A percentile compares a stretch with the other conserved stretches of the same genome.
Conservation (phyloP, 1,284 basidiomycete genomes). For the Puccinia polysora region DNA sequence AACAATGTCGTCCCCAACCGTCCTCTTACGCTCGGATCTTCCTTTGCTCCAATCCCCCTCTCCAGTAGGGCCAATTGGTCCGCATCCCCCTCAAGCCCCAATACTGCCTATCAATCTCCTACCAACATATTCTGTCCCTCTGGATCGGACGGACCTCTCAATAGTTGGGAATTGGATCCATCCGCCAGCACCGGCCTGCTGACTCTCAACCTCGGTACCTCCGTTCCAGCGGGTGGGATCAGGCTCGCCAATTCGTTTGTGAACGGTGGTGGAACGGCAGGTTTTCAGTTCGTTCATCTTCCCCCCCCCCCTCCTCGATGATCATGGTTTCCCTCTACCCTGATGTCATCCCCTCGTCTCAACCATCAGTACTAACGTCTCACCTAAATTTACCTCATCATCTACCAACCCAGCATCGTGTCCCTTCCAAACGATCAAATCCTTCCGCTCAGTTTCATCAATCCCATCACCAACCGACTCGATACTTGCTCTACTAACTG, state of each 20-base stretch:
- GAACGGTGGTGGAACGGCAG: slow-evolving; percentile 70
- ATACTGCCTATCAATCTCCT: slow-evolving; percentile 66
- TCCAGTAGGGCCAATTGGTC: slow-evolving; percentile 56
- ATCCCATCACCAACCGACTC: slow-evolving; percentile 46
- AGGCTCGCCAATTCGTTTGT: slow-evolving; percentile 86
- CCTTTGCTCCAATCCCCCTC: slow-evolving; percentile 79
- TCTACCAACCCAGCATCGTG: slow-evolving; percentile 46
- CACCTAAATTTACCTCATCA: not conserved
- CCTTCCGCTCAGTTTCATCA: slow-evolving; percentile 48
- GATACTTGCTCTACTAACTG: slow-evolving; percentile 53
- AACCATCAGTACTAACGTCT: not conserved
- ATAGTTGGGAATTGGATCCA: slow-evolving; percentile 78
- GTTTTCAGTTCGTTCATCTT: slow-evolving; percentile 66
- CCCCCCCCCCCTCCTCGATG: not conserved
- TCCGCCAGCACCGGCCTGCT: slow-evolving; percentile 62
- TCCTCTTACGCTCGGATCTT: no score
- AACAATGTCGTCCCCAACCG: no score
- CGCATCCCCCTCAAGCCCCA: slow-evolving; percentile 69
- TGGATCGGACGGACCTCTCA: slow-evolving; percentile 68
- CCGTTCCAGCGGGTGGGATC: slow-evolving; percentile 69
- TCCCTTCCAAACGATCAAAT: slow-evolving; percentile 50
- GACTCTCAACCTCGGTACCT: slow-evolving; percentile 69
- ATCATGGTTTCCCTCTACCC: slow-evolving; percentile 41
- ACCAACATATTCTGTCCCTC: slow-evolving; percentile 75
- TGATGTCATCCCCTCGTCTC: not conserved